Evolutionary conservation across 805 yeast genomes (phyloP).

Genomic region (Monosporozyma unispora): DNA sequence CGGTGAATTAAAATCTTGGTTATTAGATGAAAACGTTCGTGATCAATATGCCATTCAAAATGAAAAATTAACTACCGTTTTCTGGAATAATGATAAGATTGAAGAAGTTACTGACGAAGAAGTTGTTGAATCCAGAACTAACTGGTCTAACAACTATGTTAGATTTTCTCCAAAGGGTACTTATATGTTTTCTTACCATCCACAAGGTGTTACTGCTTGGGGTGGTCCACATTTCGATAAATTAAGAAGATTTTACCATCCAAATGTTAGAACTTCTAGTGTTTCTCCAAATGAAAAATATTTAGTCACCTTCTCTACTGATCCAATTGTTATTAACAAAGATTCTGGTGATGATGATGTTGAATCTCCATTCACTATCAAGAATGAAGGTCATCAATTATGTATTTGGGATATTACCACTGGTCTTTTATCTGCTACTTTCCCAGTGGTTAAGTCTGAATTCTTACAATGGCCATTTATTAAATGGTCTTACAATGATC

Average conservation of each 20-base stretch:
- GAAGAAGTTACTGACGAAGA: slow-evolving; percentile 50
- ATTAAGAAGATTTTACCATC: slow-evolving; percentile 73
- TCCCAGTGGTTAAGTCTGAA: slow-evolving; percentile 69
- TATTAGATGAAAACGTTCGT: slow-evolving; percentile 78
- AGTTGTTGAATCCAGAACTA: slow-evolving; percentile 66
- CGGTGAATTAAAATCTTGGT: slow-evolving; percentile 84
- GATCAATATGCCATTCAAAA: slow-evolving; percentile 82
- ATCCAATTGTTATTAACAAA: slow-evolving; percentile 49
- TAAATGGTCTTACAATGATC: slow-evolving; percentile 91
- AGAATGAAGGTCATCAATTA: slow-evolving; percentile 85
- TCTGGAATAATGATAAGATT: slow-evolving; percentile 71
- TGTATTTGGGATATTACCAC: slow-evolving; percentile 88
- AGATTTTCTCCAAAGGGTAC: slow-evolving; percentile 93
- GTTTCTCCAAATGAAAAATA: slow-evolving; percentile 89
- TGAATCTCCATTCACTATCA: slow-evolving; percentile 73
- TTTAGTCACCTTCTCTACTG: slow-evolving; percentile 82
- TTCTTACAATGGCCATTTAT: slow-evolving; percentile 90
- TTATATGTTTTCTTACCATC: slow-evolving; percentile 76
- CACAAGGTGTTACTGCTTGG: slow-evolving; percentile 93
- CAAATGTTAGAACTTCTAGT: slow-evolving; percentile 80
- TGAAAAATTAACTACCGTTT: slow-evolving; percentile 72
- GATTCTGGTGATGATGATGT: slow-evolving; percentile 33
- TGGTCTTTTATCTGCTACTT: slow-evolving; percentile 77
- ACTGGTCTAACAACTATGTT: slow-evolving; percentile 82
- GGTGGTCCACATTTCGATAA: slow-evolving; percentile 78